These are phyloP conservation scores for Knufia fluminis DNA, from an alignment of 2,329 filamentous ascomycete species.

Conservation along the genomic window DNA sequence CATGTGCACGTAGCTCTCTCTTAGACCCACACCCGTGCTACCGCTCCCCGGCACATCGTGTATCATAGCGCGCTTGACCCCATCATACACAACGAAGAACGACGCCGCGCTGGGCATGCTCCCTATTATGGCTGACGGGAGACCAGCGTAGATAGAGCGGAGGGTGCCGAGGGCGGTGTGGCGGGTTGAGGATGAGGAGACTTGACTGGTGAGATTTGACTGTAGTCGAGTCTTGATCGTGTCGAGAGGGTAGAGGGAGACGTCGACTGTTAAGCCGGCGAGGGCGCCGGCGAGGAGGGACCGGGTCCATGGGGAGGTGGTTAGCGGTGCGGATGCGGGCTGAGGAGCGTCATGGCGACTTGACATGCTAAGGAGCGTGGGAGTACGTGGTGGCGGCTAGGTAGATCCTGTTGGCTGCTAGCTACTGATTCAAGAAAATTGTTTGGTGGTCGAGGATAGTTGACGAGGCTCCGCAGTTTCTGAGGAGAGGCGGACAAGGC, in stretches of 20 bases:
- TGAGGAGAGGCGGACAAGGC: too few species aligned
- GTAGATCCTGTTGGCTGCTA: too few species aligned
- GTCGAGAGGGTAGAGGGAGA: conserved; percentile 94
- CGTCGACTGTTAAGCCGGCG: conserved; percentile 91
- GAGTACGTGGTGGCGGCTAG: too few species aligned
- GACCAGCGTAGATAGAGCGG: conserved; percentile 82
- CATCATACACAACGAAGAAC: conserved; percentile 95
- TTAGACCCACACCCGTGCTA: too few species aligned
- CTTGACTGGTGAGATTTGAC: conserved; percentile 64
- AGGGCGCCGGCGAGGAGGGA: conserved; percentile 60
- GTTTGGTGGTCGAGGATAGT: too few species aligned
- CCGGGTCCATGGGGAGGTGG: conserved; percentile 9
- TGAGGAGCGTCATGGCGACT: not conserved
- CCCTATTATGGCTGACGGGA: conserved; percentile 80
- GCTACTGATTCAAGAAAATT: too few species aligned
- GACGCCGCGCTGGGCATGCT: conserved; percentile 89
- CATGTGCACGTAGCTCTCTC: conserved; percentile 57
- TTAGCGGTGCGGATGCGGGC: not conserved
- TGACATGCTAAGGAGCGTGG: not conserved
- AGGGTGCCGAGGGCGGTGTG: conserved; percentile 69
- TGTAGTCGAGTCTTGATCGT: conserved; percentile 97
- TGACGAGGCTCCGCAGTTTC: too few species aligned
- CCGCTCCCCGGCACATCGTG: too few species aligned
- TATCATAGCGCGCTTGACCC: conserved; percentile 51
- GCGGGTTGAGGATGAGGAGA: conserved; percentile 50